These are phyloP conservation scores for Dovyalis caffra DNA, from an alignment of 345 rosid species.

Conservation along the genomic window DNA sequence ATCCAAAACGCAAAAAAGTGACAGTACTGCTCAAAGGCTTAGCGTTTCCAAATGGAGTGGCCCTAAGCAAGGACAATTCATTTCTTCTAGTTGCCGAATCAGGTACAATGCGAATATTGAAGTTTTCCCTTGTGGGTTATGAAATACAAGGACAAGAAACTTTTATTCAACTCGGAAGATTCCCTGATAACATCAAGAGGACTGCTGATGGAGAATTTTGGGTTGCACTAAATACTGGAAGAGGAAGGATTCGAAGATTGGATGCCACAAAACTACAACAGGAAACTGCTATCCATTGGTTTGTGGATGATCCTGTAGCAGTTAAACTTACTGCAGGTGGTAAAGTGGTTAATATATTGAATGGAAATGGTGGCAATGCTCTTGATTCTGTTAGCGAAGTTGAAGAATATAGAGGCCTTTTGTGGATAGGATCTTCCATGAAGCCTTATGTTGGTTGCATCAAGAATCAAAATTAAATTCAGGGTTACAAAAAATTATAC, in stretches of 20 bases:
- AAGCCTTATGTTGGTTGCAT: slow-evolving; percentile 33
- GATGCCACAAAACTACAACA: too few relatives aligned
- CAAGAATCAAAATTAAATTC: neutral
- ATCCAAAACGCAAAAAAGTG: slow-evolving; percentile 52
- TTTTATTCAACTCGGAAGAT: slow-evolving; percentile 59
- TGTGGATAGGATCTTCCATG: slow-evolving; percentile 69
- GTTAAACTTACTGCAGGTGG: slow-evolving; percentile 56
- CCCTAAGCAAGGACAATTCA: slow-evolving; percentile 59
- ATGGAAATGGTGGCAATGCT: slow-evolving; percentile 31
- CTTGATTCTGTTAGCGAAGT: slow-evolving; percentile 68
- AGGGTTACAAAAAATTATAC: too few relatives aligned
- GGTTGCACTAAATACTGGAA: slow-evolving; percentile 51
- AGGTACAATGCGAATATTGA: slow-evolving; percentile 36
- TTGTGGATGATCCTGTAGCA: slow-evolving; percentile 44
- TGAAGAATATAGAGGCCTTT: slow-evolving; percentile 59
- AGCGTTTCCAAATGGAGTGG: slow-evolving; percentile 73
- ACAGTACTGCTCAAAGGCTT: slow-evolving; percentile 47
- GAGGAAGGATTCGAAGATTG: slow-evolving; percentile 17
- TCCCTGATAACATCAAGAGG: slow-evolving; percentile 65
- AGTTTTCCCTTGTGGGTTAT: slow-evolving; percentile 51
- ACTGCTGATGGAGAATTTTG: slow-evolving; percentile 55
- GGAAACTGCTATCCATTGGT: slow-evolving; percentile 34
- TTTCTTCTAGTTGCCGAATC: slow-evolving; percentile 60
- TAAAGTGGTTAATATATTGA: slow-evolving; percentile 50
- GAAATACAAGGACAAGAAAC: slow-evolving; percentile 36